These are phyloP conservation scores for Dioscorea zingiberensis DNA, from an alignment of 106 monocot species.

Conservation along the genomic window DNA sequence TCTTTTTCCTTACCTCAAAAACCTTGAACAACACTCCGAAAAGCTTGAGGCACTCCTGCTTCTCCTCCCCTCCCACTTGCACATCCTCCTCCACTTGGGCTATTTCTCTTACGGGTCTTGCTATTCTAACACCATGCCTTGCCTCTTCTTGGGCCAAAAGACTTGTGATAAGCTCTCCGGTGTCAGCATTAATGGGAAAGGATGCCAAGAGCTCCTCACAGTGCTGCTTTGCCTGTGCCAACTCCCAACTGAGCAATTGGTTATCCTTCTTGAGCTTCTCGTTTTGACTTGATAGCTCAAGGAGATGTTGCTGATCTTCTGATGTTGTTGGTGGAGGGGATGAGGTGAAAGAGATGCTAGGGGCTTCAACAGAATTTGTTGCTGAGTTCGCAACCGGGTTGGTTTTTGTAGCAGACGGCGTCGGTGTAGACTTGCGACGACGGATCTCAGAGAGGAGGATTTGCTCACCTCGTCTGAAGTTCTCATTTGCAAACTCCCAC, in stretches of 20 bases:
- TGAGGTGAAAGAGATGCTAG: conserved; percentile 32
- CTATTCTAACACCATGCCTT: background rate
- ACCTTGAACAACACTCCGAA: conserved; percentile 35
- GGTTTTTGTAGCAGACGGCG: background rate
- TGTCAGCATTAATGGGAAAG: conserved; percentile 40
- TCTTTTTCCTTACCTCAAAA: conserved; percentile 6
- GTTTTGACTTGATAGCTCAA: conserved; percentile 46
- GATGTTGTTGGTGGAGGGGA: conserved; percentile 22
- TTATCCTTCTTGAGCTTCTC: conserved; percentile 61
- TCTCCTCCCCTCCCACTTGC: conserved; percentile 4
- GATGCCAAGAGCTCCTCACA: conserved; percentile 41
- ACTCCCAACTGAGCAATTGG: conserved; percentile 35
- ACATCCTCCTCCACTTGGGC: background rate
- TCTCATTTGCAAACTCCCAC: conserved; percentile 86
- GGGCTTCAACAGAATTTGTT: conserved; percentile 5
- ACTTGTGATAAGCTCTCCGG: conserved; percentile 11
- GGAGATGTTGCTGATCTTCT: background rate
- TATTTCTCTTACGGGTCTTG: background rate
- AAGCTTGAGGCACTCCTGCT: conserved; percentile 14
- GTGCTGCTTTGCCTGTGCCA: conserved; percentile 38
- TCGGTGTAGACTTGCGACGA: conserved; percentile 30
- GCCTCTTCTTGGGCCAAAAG: conserved; percentile 12
- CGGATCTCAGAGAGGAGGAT: conserved; percentile 54
- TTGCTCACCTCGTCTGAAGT: conserved; percentile 66
- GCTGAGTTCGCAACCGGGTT: conserved; percentile 1